Base-by-base conservation (phyloP, 192 early-diverging fungal species). In the Backusella luteola region DNA sequence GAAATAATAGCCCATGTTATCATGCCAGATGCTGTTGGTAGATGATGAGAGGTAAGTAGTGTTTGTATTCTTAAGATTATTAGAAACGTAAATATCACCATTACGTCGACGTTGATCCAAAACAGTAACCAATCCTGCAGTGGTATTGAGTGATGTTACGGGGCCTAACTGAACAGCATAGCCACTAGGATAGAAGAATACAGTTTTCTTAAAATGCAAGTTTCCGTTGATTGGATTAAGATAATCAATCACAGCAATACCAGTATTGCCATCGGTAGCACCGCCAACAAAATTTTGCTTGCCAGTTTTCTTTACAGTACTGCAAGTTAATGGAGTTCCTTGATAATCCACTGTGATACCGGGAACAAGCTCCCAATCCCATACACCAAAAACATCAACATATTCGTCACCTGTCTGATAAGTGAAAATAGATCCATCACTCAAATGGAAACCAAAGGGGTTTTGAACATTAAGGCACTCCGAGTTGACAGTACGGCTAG, bases 371-470 rank as follows among this genome's bases (percentile, higher is more conserved):
- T 80, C 21, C 79, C 79, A 80, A 35, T 80, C 34, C 75, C 70
- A 80, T 19, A 70, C 59, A 23, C 75, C 68, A 70, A 77, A 80
- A 0, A 76, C 67, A 49, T 80, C 79, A 15, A 80, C 71, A 49
- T 80, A 80, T 17, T 80, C 79, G 34, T 80, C 69, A 6, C 79
- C 79, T n/a, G 69, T 69, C 34, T 67, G 9, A n/a, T 80, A 80
- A 17, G 69, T 80, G 38, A 73, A 80, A 8, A 80, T 71, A n/a
- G 67, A 23, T 29, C 79, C 79, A 36, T 80, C 79, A 38, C 73
- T 75, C 4, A 80, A 46, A 70, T 80, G 79, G 44, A 75, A 80
- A n/a, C 79, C 79, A 21, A 69, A 53, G 14, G 67, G 68, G 39
- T 76, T 80, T 36, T 80, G 79, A 8, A 52, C 7, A 41, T 80